These are phyloP conservation scores for Ustilago shanxiensis DNA, from an alignment of 1,284 basidiomycete genomes.

Conservation along the genomic window DNA sequence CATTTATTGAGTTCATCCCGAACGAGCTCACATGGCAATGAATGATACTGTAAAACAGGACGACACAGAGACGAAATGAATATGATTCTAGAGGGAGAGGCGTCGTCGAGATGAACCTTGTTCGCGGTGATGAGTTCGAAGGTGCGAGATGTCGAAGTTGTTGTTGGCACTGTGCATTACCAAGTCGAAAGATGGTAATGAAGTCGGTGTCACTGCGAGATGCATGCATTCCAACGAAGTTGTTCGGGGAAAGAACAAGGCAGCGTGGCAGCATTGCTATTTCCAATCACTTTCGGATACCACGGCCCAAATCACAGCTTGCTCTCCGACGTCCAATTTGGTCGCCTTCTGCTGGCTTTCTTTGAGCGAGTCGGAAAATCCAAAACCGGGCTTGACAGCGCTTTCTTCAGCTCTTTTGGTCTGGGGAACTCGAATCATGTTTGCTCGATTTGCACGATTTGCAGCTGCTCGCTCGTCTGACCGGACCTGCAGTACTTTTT, in stretches of 20 bases:
- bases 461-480: slow-evolving; percentile 12
- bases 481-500: slow-evolving; percentile 5
- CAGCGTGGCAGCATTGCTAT: too few species aligned
- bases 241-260: background rate
- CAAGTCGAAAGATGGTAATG: slow-evolving; percentile 1
- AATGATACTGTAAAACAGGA: too few species aligned
- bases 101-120: background rate
- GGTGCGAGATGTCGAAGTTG: background rate
- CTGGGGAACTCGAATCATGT: slow-evolving; percentile 2
- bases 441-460: slow-evolving; percentile 7
- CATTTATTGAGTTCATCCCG: background rate
- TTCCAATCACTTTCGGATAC: slow-evolving; percentile 16
- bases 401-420: background rate
- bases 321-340: background rate
- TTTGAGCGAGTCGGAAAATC: slow-evolving; percentile 1
- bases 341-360: slow-evolving; percentile 10
- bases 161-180: background rate
- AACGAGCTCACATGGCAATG: background rate
- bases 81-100: background rate
- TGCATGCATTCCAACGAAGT: background rate
- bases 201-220: background rate
- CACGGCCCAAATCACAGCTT: slow-evolving; percentile 7
- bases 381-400: background rate
- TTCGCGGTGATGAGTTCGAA: too few species aligned
- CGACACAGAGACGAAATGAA: background rate